A percentile compares a stretch with the other conserved stretches of the same genome.
Evolutionary conservation across 2,329 filamentous ascomycete species (phyloP).

Genomic region (Cytospora schulzeri): DNA sequence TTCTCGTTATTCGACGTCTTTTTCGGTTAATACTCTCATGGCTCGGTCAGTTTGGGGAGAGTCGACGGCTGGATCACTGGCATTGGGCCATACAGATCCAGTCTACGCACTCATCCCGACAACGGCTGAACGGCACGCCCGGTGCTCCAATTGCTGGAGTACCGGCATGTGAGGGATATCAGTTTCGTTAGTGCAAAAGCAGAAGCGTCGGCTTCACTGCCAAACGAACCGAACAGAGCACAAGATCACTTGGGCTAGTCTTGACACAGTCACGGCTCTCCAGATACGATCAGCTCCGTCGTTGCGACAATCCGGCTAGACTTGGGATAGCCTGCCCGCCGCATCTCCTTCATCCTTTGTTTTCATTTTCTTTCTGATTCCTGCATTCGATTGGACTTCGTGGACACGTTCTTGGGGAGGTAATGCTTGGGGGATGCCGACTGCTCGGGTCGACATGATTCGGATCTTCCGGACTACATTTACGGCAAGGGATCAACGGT

Average conservation of each 20-base stretch:
- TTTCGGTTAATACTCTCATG: slow-evolving; percentile 32
- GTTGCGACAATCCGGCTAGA: slow-evolving; percentile 36
- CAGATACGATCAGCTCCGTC: slow-evolving; percentile 31
- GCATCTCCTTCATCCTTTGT: slow-evolving; percentile 20
- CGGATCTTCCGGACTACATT: neutral
- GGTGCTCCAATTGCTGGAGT: slow-evolving; percentile 36
- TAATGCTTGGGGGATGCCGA: slow-evolving; percentile 35
- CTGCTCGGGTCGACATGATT: slow-evolving; percentile 2
- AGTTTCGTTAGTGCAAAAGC: slow-evolving; percentile 24
- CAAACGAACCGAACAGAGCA: slow-evolving; percentile 23
- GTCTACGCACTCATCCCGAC: slow-evolving; percentile 17
- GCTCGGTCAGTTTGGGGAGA: slow-evolving; percentile 36
- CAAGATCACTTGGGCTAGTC: slow-evolving; percentile 12
- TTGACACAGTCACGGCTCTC: slow-evolving; percentile 21
- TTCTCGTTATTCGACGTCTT: slow-evolving; percentile 28
- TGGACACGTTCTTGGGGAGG: slow-evolving; percentile 42
- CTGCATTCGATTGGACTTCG: slow-evolving; percentile 32
- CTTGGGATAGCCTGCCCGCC: slow-evolving; percentile 26
- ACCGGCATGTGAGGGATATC: slow-evolving; percentile 28
- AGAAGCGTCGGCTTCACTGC: slow-evolving; percentile 17
- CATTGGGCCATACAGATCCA: slow-evolving; percentile 23
- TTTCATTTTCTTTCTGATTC: slow-evolving; percentile 35
- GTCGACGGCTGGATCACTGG: slow-evolving; percentile 16
- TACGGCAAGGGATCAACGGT: neutral
- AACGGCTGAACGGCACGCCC: slow-evolving; percentile 45